Conservation (phyloP, 306 rosid species). For the Cajanus cajan region DNA sequence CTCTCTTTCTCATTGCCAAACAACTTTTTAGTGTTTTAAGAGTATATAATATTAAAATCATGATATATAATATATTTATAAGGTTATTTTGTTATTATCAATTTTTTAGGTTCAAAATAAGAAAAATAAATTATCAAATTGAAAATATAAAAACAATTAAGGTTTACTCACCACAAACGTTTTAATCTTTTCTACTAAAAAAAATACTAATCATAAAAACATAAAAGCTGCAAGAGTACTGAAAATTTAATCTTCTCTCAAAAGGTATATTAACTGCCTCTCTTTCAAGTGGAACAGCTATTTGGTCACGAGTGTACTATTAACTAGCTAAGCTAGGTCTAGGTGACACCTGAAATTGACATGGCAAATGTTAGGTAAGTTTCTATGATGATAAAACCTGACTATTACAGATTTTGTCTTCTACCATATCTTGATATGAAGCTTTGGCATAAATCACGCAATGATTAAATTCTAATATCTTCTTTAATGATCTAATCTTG, state of each 20-base stretch:
- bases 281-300: conserved; percentile 16
- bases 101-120: no score
- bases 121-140: neutral
- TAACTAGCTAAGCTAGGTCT: conserved; percentile 16
- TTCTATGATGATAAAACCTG: conserved; percentile 17
- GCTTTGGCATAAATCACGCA: neutral
- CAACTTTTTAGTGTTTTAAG: neutral
- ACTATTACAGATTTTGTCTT: conserved; percentile 16
- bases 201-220: no score
- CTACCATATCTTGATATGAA: conserved; percentile 11
- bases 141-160: neutral
- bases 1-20: neutral
- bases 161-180: no score
- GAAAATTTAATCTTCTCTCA: neutral
- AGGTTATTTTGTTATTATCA: neutral
- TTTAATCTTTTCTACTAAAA: no score
- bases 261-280: neutral
- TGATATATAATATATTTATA: no score
- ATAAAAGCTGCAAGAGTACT: neutral
- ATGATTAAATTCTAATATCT: conserved; percentile 6
- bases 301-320: conserved; percentile 18
- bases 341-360: conserved; percentile 32
- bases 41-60: neutral
- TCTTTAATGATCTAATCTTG: conserved; percentile 20
- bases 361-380: conserved; percentile 40